phyloP scores from a whole-genome alignment of 805 yeast genomes.

The Schwanniomyces polymorphus region DNA sequence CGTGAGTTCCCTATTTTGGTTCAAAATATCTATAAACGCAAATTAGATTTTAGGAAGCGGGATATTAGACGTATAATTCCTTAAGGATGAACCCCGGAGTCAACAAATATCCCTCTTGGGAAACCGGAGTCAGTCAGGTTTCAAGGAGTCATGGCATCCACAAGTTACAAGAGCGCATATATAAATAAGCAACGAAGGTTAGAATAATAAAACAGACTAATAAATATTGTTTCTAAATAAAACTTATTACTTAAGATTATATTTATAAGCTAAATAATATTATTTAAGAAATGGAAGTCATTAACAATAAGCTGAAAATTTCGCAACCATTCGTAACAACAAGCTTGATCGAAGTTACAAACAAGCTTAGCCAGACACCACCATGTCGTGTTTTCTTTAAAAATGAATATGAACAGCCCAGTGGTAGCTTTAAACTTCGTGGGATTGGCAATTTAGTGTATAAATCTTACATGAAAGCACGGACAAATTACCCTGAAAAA shows the following conservation, averaged over 20 bases:
- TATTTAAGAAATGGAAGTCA: neutral
- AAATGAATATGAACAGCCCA: constrained; percentile 54
- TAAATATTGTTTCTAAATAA: too few species aligned
- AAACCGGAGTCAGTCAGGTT: neutral
- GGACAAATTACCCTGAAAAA: constrained; percentile 13
- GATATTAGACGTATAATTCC: neutral
- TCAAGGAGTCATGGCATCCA: neutral
- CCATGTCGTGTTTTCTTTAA: constrained; percentile 47
- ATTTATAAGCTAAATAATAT: neutral
- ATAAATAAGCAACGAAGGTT: neutral
- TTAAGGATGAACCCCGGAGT: neutral
- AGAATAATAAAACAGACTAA: too few species aligned
- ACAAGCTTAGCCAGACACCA: constrained; percentile 27
- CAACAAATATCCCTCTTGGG: neutral
- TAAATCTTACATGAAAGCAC: constrained; percentile 25
- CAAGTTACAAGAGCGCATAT: neutral
- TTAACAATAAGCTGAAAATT: neutral
- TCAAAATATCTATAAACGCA: neutral
- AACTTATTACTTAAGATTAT: too few species aligned
- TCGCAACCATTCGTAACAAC: constrained; percentile 30
- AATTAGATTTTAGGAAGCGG: neutral
- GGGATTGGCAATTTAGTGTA: constrained; percentile 51
- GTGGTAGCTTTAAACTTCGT: constrained; percentile 56
- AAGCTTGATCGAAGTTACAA: constrained; percentile 39
- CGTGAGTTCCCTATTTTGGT: neutral